Percentiles rank a stretch among this genome's conserved stretches.
Evolutionary conservation across 306 rosid species (phyloP).

Genomic region (Vachellia collinsii): DNA sequence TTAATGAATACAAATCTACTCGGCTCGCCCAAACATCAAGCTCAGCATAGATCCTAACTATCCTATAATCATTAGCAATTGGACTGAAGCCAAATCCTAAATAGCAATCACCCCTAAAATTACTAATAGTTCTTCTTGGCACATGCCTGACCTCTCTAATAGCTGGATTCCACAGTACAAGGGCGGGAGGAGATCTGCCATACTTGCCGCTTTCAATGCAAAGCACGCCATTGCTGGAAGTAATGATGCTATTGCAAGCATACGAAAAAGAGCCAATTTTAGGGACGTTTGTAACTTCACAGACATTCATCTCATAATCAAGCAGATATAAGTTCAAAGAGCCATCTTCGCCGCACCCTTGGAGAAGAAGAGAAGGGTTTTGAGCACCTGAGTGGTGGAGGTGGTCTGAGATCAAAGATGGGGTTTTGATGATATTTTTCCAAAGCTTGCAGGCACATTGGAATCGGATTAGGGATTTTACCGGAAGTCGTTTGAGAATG

Average conservation of each 20-base stretch:
- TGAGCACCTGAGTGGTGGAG: too few relatives aligned
- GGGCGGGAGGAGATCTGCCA: background rate
- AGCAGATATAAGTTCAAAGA: background rate
- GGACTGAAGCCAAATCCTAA: conserved; percentile 30
- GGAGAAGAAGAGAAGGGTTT: background rate
- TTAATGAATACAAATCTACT: background rate
- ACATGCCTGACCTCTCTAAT: background rate
- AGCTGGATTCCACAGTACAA: background rate
- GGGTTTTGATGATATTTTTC: too few relatives aligned
- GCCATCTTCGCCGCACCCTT: background rate
- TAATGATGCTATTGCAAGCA: too few relatives aligned
- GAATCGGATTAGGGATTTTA: too few relatives aligned
- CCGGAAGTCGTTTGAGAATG: too few relatives aligned
- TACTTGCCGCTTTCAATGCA: background rate
- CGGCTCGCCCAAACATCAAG: background rate
- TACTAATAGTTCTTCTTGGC: background rate
- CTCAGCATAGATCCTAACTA: background rate
- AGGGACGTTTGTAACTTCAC: background rate
- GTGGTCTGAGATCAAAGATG: too few relatives aligned
- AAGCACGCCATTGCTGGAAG: background rate
- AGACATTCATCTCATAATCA: background rate
- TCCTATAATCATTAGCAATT: conserved; percentile 25
- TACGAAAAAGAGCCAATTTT: too few relatives aligned
- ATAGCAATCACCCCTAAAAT: too few relatives aligned
- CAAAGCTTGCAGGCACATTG: too few relatives aligned